Evolutionary conservation across 23 red algal species (phyloP).

Genomic region (Agarophyton chilense): DNA sequence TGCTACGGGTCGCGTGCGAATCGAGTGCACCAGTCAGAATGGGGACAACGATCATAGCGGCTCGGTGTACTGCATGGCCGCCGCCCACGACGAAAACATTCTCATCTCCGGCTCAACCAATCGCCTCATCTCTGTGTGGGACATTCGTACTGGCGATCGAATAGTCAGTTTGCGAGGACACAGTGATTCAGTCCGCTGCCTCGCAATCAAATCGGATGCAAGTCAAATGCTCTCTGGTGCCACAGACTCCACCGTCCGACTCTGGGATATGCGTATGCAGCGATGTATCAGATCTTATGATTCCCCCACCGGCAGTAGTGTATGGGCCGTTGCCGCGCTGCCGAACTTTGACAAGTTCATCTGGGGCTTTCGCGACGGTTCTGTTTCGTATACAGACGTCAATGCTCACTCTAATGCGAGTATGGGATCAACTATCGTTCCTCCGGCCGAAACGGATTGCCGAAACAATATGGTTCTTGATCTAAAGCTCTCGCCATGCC

Average conservation of each 20-base stretch:
- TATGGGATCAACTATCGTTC: constrained; percentile 57
- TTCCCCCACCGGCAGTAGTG: constrained; percentile 57
- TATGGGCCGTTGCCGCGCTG: constrained; percentile 81
- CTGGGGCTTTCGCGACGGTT: constrained; percentile 91
- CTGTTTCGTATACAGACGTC: constrained; percentile 84
- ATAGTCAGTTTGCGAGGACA: constrained; percentile 84
- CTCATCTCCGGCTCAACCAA: constrained; percentile 85
- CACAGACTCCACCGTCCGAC: constrained; percentile 77
- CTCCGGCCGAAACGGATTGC: constrained; percentile 32
- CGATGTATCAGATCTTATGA: constrained; percentile 75
- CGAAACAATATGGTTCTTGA: constrained; percentile 82
- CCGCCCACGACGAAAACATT: constrained; percentile 48
- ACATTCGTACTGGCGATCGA: constrained; percentile 68
- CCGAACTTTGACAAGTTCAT: constrained; percentile 77
- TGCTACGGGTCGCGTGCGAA: constrained; percentile 40
- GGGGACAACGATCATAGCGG: constrained; percentile 48
- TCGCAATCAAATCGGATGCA: constrained; percentile 68
- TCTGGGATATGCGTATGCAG: constrained; percentile 95
- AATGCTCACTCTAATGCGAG: constrained; percentile 29
- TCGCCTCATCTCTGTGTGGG: constrained; percentile 79
- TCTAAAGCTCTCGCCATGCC: constrained; percentile 51
- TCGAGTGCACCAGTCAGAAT: constrained; percentile 63
- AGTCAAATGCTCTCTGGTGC: constrained; percentile 73
- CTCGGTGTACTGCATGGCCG: constrained; percentile 80
- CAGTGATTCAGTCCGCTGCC: constrained; percentile 82